phyloP scores from a whole-genome alignment of 2,329 filamentous ascomycete genomes.

The Elsinoe batatas region DNA sequence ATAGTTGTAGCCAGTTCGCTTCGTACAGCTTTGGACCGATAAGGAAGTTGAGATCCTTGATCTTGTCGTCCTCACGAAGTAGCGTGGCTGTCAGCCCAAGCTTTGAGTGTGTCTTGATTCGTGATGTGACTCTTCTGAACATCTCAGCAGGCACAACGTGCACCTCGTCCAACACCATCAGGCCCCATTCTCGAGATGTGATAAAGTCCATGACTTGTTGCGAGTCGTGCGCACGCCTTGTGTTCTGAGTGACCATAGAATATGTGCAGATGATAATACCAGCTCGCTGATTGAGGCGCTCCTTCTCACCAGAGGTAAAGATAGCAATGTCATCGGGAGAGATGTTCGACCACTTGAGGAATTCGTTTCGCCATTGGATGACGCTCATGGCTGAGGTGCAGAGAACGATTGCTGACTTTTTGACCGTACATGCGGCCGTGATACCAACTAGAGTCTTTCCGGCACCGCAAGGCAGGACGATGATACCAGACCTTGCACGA shows the following conservation, averaged over 20 bases:
- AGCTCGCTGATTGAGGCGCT: slow-evolving; percentile 73
- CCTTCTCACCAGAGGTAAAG: slow-evolving; percentile 90
- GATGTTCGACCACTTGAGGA: slow-evolving; percentile 98
- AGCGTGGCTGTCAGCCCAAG: slow-evolving; percentile 88
- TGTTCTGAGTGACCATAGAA: slow-evolving; percentile 92
- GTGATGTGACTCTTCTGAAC: slow-evolving; percentile 86
- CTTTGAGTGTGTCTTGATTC: slow-evolving; percentile 91
- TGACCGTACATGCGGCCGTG: slow-evolving; percentile 93
- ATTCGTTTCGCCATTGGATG: slow-evolving; percentile 92
- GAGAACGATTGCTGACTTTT: slow-evolving; percentile 89
- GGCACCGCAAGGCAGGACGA: slow-evolving; percentile 90
- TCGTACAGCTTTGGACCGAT: slow-evolving; percentile 97
- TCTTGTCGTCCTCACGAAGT: slow-evolving; percentile 95
- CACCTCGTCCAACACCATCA: slow-evolving; percentile 95
- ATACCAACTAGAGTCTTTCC: slow-evolving; percentile 98
- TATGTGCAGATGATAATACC: slow-evolving; percentile 97
- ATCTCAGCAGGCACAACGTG: slow-evolving; percentile 96
- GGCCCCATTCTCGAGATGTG: slow-evolving; percentile 80
- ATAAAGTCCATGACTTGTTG: slow-evolving; percentile 98
- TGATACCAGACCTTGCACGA: slow-evolving; percentile 92
- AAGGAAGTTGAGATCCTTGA: slow-evolving; percentile 90
- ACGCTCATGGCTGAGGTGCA: slow-evolving; percentile 98
- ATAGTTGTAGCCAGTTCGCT: slow-evolving; percentile 98
- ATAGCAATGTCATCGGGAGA: slow-evolving; percentile 86
- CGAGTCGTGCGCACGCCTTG: slow-evolving; percentile 80